These are phyloP conservation scores for Boletus pseudo-olivaceus DNA, from an alignment of 768 basidiomycete species.

Conservation along the genomic window DNA sequence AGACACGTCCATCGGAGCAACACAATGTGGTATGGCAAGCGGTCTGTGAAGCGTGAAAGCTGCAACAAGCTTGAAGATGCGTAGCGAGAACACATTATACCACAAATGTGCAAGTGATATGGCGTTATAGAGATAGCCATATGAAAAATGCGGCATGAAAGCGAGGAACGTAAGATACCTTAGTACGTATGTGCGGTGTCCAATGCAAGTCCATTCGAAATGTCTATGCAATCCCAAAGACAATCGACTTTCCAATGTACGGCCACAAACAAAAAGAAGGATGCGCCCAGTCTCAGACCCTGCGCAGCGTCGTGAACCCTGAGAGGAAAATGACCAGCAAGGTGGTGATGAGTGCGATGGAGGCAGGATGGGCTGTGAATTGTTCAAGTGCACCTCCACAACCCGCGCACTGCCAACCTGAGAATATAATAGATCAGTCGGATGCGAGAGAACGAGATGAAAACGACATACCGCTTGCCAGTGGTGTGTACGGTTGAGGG, in stretches of 20 bases:
- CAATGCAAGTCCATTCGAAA: constrained; percentile 27
- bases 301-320: constrained; percentile 34
- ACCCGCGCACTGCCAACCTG: constrained; percentile 30
- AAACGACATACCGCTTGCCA: constrained; percentile 38
- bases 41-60: constrained; percentile 6
- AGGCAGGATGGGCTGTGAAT: constrained; percentile 30
- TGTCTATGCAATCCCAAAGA: constrained; percentile 22
- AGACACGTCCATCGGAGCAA: neutral
- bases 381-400: constrained; percentile 32
- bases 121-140: constrained; percentile 13
- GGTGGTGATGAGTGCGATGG: constrained; percentile 32
- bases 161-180: constrained; percentile 23
- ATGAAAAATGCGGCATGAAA: constrained; percentile 23
- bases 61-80: constrained; percentile 1
- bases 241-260: neutral
- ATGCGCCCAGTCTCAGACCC: constrained; percentile 24
- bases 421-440: neutral
- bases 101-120: constrained; percentile 12
- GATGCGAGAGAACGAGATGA: neutral
- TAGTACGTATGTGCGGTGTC: constrained; percentile 28
- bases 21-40: neutral
- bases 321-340: constrained; percentile 31
- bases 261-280: neutral
- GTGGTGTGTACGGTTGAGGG: constrained; percentile 52
- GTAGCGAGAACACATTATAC: constrained; percentile 22